Evolutionary conservation across 2,329 filamentous ascomycete species (phyloP).

Genomic region (Fusarium clavum): DNA sequence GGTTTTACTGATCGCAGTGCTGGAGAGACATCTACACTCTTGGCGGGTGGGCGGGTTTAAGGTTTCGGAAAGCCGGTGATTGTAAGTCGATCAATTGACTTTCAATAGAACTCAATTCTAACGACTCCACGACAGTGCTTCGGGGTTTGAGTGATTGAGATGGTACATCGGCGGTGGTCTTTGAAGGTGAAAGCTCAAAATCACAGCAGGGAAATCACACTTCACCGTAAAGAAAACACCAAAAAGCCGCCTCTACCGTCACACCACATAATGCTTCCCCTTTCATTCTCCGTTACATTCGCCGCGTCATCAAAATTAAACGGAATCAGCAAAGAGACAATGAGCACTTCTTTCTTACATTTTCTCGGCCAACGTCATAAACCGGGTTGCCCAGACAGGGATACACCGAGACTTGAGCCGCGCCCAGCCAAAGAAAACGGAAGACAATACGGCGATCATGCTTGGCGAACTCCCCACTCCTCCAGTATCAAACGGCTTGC

Average conservation of each 20-base stretch:
- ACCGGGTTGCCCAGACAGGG: conserved; percentile 26
- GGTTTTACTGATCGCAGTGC: neutral
- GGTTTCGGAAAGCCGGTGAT: neutral
- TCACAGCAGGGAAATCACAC: fast-evolving
- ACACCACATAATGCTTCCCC: neutral
- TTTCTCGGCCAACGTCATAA: conserved; percentile 36
- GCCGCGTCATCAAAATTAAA: conserved; percentile 18
- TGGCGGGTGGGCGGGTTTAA: conserved; percentile 1
- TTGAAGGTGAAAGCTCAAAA: neutral
- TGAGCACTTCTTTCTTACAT: conserved; percentile 3
- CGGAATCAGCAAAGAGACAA: conserved; percentile 6
- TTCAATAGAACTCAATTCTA: neutral
- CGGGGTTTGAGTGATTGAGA: neutral
- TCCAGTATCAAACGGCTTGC: conserved; percentile 5
- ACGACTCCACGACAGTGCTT: neutral
- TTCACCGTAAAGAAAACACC: neutral
- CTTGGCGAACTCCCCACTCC: conserved; percentile 39
- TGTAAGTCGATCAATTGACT: neutral
- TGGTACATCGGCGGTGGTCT: neutral
- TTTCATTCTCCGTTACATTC: neutral
- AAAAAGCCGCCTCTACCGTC: neutral
- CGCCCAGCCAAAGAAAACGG: conserved; percentile 25
- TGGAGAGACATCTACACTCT: neutral
- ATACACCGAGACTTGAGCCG: conserved; percentile 29
- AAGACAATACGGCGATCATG: conserved; percentile 22